Evolutionary conservation across 139 green algal species (phyloP).

Genomic region (Ettlia oleoabundans): DNA sequence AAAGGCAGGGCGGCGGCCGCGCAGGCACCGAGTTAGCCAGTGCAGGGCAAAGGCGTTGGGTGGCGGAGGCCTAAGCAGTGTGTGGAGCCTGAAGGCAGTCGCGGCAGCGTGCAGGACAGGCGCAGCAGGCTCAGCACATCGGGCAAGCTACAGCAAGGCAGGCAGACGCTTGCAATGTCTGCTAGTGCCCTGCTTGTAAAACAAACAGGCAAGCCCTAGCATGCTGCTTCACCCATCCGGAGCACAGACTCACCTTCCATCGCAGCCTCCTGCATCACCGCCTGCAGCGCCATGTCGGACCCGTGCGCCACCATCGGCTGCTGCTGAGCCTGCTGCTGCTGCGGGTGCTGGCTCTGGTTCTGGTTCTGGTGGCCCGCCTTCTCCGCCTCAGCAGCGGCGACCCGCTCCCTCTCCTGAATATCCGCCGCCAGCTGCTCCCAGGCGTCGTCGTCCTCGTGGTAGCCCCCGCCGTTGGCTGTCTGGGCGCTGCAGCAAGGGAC

Average conservation of each 20-base stretch:
- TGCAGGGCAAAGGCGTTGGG: too few species aligned
- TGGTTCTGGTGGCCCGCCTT: neutral
- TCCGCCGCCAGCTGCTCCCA: constrained; percentile 22
- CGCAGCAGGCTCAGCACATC: neutral
- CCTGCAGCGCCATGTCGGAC: constrained; percentile 9
- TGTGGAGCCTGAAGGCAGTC: too few species aligned
- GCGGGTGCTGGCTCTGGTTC: neutral
- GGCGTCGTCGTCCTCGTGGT: neutral
- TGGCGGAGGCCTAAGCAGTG: too few species aligned
- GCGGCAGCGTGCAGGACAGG: neutral
- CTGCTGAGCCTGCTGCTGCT: neutral
- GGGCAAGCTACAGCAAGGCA: neutral
- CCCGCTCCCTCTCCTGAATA: constrained; percentile 19
- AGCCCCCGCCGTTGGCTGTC: neutral
- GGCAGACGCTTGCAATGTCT: too few species aligned
- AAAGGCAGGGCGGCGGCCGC: too few species aligned
- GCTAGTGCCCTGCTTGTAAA: too few species aligned
- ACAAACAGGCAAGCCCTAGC: too few species aligned
- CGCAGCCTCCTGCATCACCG: constrained; percentile 30
- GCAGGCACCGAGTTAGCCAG: too few species aligned
- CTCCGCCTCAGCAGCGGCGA: neutral
- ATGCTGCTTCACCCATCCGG: too few species aligned
- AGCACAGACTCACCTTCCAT: constrained; percentile 30
- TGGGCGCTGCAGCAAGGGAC: neutral
- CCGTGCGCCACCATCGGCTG: neutral